phyloP scores from a whole-genome alignment of 2,329 filamentous ascomycete genomes.

The Rutstroemia sp. region DNA sequence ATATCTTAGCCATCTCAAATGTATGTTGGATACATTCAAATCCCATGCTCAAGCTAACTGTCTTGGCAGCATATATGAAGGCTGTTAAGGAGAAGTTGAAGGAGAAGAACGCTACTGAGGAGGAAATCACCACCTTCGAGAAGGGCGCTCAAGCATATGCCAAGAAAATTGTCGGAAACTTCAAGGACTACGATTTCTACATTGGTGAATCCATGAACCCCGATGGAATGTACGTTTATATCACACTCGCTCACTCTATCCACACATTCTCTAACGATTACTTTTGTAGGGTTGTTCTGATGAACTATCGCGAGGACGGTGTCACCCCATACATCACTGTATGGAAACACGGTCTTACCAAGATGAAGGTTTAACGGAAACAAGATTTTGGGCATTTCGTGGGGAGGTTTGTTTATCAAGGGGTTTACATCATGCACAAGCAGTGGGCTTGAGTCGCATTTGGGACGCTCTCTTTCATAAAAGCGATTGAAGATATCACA shows the following conservation, averaged over 20 bases:
- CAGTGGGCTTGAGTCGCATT: neutral
- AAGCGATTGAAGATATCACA: neutral
- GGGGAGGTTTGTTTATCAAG: conserved; percentile 3
- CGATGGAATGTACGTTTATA: conserved; percentile 73
- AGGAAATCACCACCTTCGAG: conserved; percentile 73
- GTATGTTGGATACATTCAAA: conserved; percentile 40
- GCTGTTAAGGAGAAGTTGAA: conserved; percentile 65
- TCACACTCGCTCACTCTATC: neutral
- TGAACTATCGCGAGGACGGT: conserved; percentile 98
- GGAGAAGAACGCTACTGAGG: conserved; percentile 52
- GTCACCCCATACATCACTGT: conserved; percentile 79
- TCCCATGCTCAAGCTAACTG: no score
- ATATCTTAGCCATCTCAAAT: conserved; percentile 79
- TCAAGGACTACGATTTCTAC: conserved; percentile 95
- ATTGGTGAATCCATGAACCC: conserved; percentile 88
- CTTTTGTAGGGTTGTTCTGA: conserved; percentile 64
- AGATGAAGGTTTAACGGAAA: conserved; percentile 76
- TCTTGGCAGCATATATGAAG: conserved; percentile 78
- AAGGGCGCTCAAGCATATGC: conserved; percentile 63
- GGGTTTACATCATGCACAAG: neutral
- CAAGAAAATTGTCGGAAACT: conserved; percentile 74
- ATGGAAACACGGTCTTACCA: conserved; percentile 90
- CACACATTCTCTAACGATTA: neutral
- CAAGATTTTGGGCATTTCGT: neutral
- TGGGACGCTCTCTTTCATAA: neutral